Evolutionary conservation across 1,139 yeast species (phyloP).

Genomic region (Saccharomyces hybrid): DNA sequence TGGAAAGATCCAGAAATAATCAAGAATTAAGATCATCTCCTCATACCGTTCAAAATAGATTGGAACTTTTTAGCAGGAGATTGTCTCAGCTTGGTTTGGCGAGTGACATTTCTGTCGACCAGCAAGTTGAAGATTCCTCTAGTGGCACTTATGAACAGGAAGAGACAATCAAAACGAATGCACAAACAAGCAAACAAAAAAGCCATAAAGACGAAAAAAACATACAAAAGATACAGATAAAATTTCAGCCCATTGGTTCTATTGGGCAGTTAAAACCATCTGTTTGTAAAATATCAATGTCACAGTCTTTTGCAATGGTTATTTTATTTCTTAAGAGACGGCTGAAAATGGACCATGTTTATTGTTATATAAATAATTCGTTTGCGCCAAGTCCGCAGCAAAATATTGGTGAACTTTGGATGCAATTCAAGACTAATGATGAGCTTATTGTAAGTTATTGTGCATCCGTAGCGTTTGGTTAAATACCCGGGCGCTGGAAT

Average conservation of each 20-base stretch:
- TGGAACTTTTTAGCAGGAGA: slow-evolving; percentile 23
- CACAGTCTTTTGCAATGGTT: slow-evolving; percentile 26
- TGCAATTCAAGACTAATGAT: slow-evolving; percentile 27
- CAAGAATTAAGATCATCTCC: background rate
- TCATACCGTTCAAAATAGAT: slow-evolving; percentile 14
- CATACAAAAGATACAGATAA: slow-evolving; percentile 21
- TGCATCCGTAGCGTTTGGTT: slow-evolving; percentile 32
- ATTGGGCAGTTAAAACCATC: slow-evolving; percentile 23
- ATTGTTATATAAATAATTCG: slow-evolving; percentile 31
- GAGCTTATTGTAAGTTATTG: slow-evolving; percentile 31
- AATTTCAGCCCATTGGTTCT: slow-evolving; percentile 30
- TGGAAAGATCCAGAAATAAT: background rate
- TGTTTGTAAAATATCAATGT: slow-evolving; percentile 23
- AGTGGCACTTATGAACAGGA: background rate
- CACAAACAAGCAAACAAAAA: background rate
- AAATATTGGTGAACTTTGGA: slow-evolving; percentile 29
- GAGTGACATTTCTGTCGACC: slow-evolving; percentile 6
- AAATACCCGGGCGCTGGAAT: background rate
- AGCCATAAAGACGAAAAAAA: background rate
- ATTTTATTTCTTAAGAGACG: slow-evolving; percentile 19
- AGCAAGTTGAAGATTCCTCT: background rate
- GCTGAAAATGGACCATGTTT: slow-evolving; percentile 21
- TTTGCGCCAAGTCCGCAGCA: slow-evolving; percentile 32
- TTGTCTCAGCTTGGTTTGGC: slow-evolving; percentile 24
- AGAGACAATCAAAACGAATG: slow-evolving; percentile 1